These are phyloP conservation scores for Saccharomyces hybrid DNA, from an alignment of 1,139 yeast genomes.

Conservation along the genomic window DNA sequence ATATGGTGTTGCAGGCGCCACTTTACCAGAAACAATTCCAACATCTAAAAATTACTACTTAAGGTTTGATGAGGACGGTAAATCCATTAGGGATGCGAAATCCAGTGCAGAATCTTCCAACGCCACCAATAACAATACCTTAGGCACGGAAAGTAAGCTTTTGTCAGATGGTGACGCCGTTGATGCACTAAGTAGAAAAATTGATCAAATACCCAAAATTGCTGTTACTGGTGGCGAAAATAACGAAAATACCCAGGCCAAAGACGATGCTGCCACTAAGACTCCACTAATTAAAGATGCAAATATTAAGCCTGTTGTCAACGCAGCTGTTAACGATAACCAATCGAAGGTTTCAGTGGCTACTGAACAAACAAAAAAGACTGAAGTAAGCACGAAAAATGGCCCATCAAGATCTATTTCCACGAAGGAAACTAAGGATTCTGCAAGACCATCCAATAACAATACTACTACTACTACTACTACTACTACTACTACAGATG, in stretches of 20 bases:
- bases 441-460: background rate
- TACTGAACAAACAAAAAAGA: background rate
- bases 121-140: constrained; percentile 3
- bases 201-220: background rate
- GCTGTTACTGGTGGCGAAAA: background rate
- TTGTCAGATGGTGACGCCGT: background rate
- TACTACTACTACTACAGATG: background rate
- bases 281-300: background rate
- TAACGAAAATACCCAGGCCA: background rate
- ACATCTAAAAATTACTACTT: constrained; percentile 29
- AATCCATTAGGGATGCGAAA: constrained; percentile 5
- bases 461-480: background rate
- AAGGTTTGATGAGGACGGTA: constrained; percentile 19
- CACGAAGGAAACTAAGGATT: background rate
- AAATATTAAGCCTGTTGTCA: background rate
- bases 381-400: background rate
- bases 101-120: background rate
- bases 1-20: constrained; percentile 31
- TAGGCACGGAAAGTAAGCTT: background rate
- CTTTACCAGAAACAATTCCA: constrained; percentile 31
- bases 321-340: background rate
- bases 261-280: background rate
- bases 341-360: background rate
- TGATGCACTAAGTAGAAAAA: background rate
- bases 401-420: constrained; percentile 4